Evolutionary conservation across 2,329 filamentous ascomycete genomes (phyloP).

Genomic region (Ophiostoma ulmi): DNA sequence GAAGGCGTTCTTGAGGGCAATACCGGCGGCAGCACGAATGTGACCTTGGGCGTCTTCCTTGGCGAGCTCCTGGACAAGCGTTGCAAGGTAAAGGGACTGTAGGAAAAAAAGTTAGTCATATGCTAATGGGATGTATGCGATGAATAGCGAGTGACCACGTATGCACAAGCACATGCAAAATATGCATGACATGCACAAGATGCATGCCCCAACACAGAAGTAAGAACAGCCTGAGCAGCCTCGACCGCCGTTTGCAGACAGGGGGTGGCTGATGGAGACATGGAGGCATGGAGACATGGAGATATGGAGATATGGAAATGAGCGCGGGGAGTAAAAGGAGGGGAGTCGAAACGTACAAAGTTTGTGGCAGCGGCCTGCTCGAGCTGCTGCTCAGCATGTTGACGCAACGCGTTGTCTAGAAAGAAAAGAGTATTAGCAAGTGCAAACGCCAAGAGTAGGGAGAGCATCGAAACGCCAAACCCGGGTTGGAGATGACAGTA

Average conservation of each 20-base stretch:
- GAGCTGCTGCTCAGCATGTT: conserved; percentile 90
- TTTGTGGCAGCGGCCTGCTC: conserved; percentile 87
- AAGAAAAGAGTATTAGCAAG: conserved; percentile 13
- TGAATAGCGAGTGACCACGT: not conserved
- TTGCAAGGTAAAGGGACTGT: conserved; percentile 85
- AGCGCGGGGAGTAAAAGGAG: conserved; percentile 19
- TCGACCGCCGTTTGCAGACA: conserved; percentile 8
- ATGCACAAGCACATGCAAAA: conserved; percentile 9
- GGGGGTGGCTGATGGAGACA: conserved; percentile 10
- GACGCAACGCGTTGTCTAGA: conserved; percentile 80
- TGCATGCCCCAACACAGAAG: not conserved
- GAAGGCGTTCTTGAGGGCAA: conserved; percentile 97
- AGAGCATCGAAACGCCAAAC: not conserved
- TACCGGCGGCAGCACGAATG: conserved; percentile 89
- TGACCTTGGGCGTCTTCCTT: conserved; percentile 78
- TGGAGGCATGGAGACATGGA: not conserved
- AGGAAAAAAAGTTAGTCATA: conserved; percentile 18
- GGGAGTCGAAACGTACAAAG: conserved; percentile 61
- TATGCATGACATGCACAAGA: conserved; percentile 3
- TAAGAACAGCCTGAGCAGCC: not conserved
- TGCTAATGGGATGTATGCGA: not conserved
- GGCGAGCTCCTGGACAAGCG: conserved; percentile 87
- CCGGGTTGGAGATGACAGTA: conserved; percentile 3
- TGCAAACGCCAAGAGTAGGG: not conserved
- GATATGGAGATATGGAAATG: not conserved